Conservation (phyloP, 2,329 filamentous ascomycete genomes). For the Hortaea sp. region DNA sequence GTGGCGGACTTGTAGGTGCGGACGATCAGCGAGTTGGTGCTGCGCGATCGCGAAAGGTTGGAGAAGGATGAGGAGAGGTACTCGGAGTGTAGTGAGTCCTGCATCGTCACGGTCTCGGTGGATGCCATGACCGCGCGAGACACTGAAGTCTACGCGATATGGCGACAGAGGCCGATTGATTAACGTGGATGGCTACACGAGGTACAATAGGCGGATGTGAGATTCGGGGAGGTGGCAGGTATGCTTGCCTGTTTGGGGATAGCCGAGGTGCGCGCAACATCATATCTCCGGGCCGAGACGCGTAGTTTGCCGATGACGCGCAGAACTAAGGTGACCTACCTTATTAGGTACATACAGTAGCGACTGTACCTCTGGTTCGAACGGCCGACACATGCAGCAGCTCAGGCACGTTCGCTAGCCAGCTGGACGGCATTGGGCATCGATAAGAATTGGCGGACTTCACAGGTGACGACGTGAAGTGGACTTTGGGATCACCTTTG, state of each 20-base stretch:
- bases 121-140: constrained; percentile 15
- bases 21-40: constrained; percentile 63
- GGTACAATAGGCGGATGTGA: neutral
- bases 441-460: too few relatives aligned
- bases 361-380: too few relatives aligned
- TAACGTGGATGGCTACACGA: neutral
- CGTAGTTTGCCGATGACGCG: neutral
- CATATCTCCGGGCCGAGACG: neutral
- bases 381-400: too few relatives aligned
- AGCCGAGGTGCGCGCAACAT: neutral
- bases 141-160: neutral
- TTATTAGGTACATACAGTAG: too few relatives aligned
- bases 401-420: too few relatives aligned
- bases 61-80: constrained; percentile 58
- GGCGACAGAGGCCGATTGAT: neutral
- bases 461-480: too few relatives aligned
- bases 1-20: constrained; percentile 91
- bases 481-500: too few relatives aligned
- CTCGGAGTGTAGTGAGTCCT: constrained; percentile 45
- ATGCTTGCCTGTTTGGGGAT: neutral
- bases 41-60: constrained; percentile 57
- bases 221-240: neutral
- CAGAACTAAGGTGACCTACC: too few relatives aligned
- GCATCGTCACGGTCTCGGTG: constrained; percentile 35
- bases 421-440: too few relatives aligned